Conservation (phyloP, 495 filamentous ascomycete species). For the Usnea hakonensis region DNA sequence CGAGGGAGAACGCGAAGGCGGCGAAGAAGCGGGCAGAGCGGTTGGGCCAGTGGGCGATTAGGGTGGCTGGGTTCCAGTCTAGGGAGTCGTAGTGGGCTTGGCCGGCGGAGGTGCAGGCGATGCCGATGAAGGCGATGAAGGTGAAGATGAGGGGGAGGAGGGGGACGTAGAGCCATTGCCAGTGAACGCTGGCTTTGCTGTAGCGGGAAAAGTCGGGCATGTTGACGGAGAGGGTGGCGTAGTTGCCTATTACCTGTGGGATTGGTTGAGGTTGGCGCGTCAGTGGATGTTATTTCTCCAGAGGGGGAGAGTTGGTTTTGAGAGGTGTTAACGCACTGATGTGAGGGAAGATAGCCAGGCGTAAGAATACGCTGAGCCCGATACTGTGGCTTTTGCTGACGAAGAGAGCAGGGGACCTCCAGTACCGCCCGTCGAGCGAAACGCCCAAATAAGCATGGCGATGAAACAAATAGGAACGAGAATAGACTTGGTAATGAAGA, state of each 20-base stretch:
- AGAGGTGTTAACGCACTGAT: conserved; percentile 25
- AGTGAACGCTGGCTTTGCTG: conserved; percentile 35
- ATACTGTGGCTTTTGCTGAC: conserved; percentile 26
- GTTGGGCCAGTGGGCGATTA: conserved; percentile 42
- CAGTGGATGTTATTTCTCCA: neutral
- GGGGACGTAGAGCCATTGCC: conserved; percentile 42
- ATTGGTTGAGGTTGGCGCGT: no score
- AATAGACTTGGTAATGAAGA: conserved; percentile 39
- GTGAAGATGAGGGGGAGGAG: conserved; percentile 44
- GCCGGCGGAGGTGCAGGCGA: conserved; percentile 40
- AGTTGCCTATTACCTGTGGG: conserved; percentile 36
- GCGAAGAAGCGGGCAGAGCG: conserved; percentile 46
- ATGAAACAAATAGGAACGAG: conserved; percentile 42
- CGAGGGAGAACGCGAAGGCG: conserved; percentile 41
- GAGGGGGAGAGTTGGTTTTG: neutral
- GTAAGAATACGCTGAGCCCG: conserved; percentile 37
- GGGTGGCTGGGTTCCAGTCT: conserved; percentile 40
- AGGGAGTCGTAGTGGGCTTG: conserved; percentile 36
- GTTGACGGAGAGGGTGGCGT: conserved; percentile 34
- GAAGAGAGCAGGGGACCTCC: conserved; percentile 19
- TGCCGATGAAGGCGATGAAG: conserved; percentile 44
- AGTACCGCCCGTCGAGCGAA: conserved; percentile 24
- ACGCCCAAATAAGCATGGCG: conserved; percentile 44
- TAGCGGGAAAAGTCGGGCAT: conserved; percentile 43
- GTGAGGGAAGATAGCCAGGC: conserved; percentile 40